phyloP scores from a whole-genome alignment of 2,329 filamentous ascomycete genomes.

The Nemania diffusa region DNA sequence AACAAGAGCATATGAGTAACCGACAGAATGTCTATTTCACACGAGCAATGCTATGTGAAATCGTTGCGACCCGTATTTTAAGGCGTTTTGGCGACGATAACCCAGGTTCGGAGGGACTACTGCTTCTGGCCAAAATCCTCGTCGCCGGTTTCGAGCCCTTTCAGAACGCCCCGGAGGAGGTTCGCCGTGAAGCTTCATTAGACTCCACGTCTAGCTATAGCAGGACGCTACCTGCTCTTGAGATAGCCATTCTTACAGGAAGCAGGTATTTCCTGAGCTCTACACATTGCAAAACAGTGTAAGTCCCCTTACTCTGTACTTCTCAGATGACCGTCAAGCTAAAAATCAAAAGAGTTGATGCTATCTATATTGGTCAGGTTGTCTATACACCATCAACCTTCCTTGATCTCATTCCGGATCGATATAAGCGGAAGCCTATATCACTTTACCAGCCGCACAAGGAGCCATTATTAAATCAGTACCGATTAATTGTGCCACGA shows the following conservation, averaged over 20 bases:
- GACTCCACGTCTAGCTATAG: conserved; percentile 60
- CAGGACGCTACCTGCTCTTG: conserved; percentile 78
- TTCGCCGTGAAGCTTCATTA: conserved; percentile 67
- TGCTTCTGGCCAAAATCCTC: conserved; percentile 80
- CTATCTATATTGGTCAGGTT: conserved; percentile 82
- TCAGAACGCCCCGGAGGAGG: conserved; percentile 78
- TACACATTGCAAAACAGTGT: conserved; percentile 81
- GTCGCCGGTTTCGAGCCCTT: conserved; percentile 88
- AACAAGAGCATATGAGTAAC: conserved; percentile 79
- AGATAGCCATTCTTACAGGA: conserved; percentile 84
- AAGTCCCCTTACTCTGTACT: conserved; percentile 38
- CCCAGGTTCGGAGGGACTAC: conserved; percentile 73
- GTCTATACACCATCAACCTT: conserved; percentile 85
- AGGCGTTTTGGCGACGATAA: conserved; percentile 83
- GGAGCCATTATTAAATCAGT: conserved; percentile 83
- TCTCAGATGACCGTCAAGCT: conserved; percentile 17
- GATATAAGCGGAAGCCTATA: conserved; percentile 86
- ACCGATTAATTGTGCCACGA: conserved; percentile 82
- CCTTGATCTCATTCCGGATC: conserved; percentile 84
- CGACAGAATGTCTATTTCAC: conserved; percentile 85
- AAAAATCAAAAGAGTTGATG: conserved; percentile 66
- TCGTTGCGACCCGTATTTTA: conserved; percentile 81
- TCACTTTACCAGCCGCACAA: conserved; percentile 81
- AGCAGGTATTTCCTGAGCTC: conserved; percentile 82
- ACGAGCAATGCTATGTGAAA: conserved; percentile 80